Evolutionary conservation across 148 eudicot species (phyloP).

Genomic region (Tetragonia tetragonoides): DNA sequence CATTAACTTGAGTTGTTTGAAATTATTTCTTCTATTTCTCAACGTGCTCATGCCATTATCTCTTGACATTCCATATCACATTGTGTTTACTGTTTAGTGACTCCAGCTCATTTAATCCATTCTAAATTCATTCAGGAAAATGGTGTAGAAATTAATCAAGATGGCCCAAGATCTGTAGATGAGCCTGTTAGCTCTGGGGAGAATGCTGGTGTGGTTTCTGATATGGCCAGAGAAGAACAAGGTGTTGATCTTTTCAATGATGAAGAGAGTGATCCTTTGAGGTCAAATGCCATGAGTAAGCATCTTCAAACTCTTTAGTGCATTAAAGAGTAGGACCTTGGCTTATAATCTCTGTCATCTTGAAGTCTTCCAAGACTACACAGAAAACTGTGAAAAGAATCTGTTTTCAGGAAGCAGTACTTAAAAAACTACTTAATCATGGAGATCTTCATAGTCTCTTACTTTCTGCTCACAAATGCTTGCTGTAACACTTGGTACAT

Average conservation of each 20-base stretch:
- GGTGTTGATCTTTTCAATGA: conserved; percentile 76
- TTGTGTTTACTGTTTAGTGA: not conserved
- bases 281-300: conserved; percentile 81
- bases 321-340: not conserved
- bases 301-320: conserved; percentile 12
- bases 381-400: not conserved
- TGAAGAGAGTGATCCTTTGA: conserved; percentile 61
- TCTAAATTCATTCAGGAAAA: conserved; percentile 41
- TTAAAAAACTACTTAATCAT: not conserved
- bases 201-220: conserved; percentile 23
- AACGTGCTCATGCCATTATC: not conserved
- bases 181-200: conserved; percentile 25
- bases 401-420: not conserved
- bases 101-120: not conserved
- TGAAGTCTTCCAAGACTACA: not conserved
- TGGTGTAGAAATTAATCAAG: conserved; percentile 31
- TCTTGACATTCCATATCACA: not conserved
- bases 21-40: not conserved
- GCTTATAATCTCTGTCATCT: no score
- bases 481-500: not conserved
- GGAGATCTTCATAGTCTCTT: not conserved
- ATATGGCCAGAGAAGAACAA: conserved; percentile 29
- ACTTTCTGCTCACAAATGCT: not conserved
- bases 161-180: conserved; percentile 24
- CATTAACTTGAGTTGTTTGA: not conserved